These are phyloP conservation scores for Avena eriantha DNA, from an alignment of 176 grass and related monocot genomes.

Conservation along the genomic window DNA sequence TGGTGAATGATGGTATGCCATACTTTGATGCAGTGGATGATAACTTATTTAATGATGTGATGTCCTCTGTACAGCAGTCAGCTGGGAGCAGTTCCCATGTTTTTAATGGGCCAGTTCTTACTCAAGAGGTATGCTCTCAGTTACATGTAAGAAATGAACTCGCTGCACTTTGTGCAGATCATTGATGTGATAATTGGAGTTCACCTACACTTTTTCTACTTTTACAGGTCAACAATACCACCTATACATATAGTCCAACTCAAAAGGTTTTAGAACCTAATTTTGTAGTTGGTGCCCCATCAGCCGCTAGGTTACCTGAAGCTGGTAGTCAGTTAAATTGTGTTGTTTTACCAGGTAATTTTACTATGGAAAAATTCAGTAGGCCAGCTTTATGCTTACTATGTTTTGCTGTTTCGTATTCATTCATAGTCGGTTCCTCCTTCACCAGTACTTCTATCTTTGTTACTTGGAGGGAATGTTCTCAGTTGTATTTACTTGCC, in stretches of 20 bases:
- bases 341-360: conserved; percentile 76
- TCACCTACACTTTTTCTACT: conserved; percentile 54
- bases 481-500: conserved; percentile 46
- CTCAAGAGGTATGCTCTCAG: conserved; percentile 56
- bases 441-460: conserved; percentile 25
- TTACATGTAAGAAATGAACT: conserved; percentile 35
- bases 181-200: conserved; percentile 43
- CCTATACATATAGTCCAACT: conserved; percentile 55
- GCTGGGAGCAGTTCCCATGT: conserved; percentile 44
- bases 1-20: conserved; percentile 59
- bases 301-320: conserved; percentile 65
- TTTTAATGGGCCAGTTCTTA: conserved; percentile 44
- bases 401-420: conserved; percentile 22
- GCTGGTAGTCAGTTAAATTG: conserved; percentile 68
- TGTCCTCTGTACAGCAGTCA: conserved; percentile 44
- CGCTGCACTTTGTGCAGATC: conserved; percentile 29
- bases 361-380: conserved; percentile 38
- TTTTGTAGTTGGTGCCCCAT: conserved; percentile 60
- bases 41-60: conserved; percentile 62
- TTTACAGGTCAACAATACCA: conserved; percentile 83
- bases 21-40: conserved; percentile 83
- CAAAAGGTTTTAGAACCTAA: conserved; percentile 65
- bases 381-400: conserved; percentile 27
- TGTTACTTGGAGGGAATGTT: conserved; percentile 6
- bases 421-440: neutral